Evolutionary conservation across 345 rosid genomes (phyloP), one percentile per base, ranked within the genome.

Genomic region (Gossypium ekmanianum): DNA sequence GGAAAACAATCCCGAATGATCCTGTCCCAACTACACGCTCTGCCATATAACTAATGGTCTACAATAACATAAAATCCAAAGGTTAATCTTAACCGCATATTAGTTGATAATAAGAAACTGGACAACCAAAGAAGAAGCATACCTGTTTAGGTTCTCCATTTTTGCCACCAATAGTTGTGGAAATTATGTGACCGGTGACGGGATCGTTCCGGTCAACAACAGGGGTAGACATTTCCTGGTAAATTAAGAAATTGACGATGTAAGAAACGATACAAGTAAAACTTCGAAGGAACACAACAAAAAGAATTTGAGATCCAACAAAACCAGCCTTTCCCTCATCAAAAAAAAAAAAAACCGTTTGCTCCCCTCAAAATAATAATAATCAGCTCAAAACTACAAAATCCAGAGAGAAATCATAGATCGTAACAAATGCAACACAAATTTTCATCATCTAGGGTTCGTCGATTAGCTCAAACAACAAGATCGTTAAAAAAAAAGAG

Each of bases 21-120:
- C 97, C 97, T 52, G 89, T 88, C 45, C 97, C 97, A 6, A 92
- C 94, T 52, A 92, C 89, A 22, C 97, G 87, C 88, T 92, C 97
- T 43, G 97, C 95, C 97, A 92, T 92, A 85, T 90, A 92, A 79
- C 97, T 92, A 72, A 92, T 92, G 4, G 95, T 92, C 93, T 92
- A 78, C 74, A 79, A 82, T 29, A 83, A 24, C 62, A 77, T 47
- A 68, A 74, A 61, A 70, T 68, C 51, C 24, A 18, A 43, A 20
- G 56, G 7, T 29, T 68, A 24, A 39, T 57, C 62, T 51, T 43
- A 44, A 26, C 62, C 22, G 5, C 55, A 12, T 20, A 45, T 45
- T 44, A 45, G 2, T 45, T 7, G 2, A 67, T 45, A 45, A 34
- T 3, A 18, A 9, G 11, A 27, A 45, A 45, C 11, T 1, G 18